A percentile compares a stretch with the other conserved stretches of the same genome.
Evolutionary conservation across 306 rosid genomes (phyloP).

Genomic region (Rosa lucieae): DNA sequence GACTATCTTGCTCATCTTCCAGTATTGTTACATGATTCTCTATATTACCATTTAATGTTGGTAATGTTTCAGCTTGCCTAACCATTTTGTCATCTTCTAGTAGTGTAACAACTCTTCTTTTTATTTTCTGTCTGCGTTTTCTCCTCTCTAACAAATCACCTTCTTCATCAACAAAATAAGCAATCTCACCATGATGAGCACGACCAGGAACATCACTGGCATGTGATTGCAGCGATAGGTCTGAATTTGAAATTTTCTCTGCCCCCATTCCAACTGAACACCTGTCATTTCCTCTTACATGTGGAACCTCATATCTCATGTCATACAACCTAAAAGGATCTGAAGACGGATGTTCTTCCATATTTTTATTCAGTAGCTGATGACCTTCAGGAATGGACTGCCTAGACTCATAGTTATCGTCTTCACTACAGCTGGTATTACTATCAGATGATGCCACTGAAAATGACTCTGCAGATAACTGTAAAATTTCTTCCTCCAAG

Average conservation of each 20-base stretch:
- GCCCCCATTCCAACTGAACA: conserved; percentile 31
- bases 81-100: conserved; percentile 37
- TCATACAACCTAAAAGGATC: conserved; percentile 29
- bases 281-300: conserved; percentile 46
- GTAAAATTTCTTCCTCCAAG: conserved; percentile 90
- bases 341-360: conserved; percentile 37
- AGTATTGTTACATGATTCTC: conserved; percentile 33
- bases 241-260: conserved; percentile 22
- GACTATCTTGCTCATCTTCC: conserved; percentile 26
- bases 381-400: conserved; percentile 40
- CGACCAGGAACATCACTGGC: conserved; percentile 38
- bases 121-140: conserved; percentile 57
- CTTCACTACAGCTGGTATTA: conserved; percentile 79
- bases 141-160: conserved; percentile 41
- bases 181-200: conserved; percentile 30
- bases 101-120: conserved; percentile 59
- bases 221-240: conserved; percentile 4
- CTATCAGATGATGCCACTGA: conserved; percentile 93
- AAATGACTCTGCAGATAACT: conserved; percentile 83
- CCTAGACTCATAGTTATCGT: conserved; percentile 48
- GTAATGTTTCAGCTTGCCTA: conserved; percentile 26
- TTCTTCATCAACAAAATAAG: conserved; percentile 35
- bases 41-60: conserved; percentile 33
- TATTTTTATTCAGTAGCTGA: conserved; percentile 33
- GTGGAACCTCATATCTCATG: conserved; percentile 37